Evolutionary conservation across 371 early-diverging fungal genomes (phyloP).

Genomic region (Mortierella sp.): DNA sequence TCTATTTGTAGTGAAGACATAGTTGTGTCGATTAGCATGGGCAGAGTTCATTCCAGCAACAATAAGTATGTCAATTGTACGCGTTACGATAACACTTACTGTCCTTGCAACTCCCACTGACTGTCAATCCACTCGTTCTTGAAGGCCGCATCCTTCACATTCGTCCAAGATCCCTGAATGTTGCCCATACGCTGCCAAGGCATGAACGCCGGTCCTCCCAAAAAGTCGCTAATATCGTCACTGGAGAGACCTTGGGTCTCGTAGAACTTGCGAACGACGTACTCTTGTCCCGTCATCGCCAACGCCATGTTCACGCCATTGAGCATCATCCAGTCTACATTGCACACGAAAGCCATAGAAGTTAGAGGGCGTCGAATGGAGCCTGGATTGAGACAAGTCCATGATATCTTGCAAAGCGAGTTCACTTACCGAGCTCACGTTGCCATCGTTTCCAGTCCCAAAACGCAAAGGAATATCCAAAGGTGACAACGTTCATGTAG

Average conservation of each 20-base stretch:
- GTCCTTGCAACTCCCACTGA: constrained; percentile 52
- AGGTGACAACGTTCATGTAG: constrained; percentile 58
- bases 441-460: constrained; percentile 60
- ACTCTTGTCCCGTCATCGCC: constrained; percentile 54
- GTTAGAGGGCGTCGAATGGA: background rate
- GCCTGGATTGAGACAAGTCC: background rate
- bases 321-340: constrained; percentile 55
- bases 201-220: constrained; percentile 44
- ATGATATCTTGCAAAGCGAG: background rate
- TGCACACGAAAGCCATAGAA: background rate
- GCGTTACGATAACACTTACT: constrained; percentile 20
- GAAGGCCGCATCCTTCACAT: constrained; percentile 21
- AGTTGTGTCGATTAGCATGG: too few species aligned
- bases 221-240: constrained; percentile 37
- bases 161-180: constrained; percentile 45
- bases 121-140: constrained; percentile 51
- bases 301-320: constrained; percentile 56
- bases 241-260: constrained; percentile 33
- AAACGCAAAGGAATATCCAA: constrained; percentile 56
- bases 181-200: constrained; percentile 59
- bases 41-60: too few species aligned
- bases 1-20: background rate
- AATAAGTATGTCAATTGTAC: too few species aligned
- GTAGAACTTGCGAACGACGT: constrained; percentile 47
- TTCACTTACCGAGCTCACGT: constrained; percentile 40